Evolutionary conservation across 768 basidiomycete species (phyloP).

Genomic region (Neoboletus brunneissimus): DNA sequence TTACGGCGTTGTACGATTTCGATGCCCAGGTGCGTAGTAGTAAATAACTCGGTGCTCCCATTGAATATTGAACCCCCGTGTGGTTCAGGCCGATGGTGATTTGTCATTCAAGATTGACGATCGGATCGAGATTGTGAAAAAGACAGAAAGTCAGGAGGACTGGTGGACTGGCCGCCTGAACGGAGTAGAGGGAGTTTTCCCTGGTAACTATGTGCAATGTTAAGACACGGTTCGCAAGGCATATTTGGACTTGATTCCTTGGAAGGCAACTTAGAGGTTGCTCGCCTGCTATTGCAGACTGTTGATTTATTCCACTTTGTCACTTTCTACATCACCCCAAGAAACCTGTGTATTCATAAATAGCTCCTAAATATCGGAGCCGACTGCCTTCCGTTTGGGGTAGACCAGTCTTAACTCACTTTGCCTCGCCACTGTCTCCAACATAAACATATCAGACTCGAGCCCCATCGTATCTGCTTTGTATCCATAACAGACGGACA

Average conservation of each 20-base stretch:
- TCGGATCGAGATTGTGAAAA: conserved; percentile 85
- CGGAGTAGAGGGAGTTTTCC: conserved; percentile 86
- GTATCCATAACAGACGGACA: neutral
- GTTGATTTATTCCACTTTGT: neutral
- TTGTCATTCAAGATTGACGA: conserved; percentile 88
- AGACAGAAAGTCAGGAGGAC: conserved; percentile 79
- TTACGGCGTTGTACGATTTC: conserved; percentile 94
- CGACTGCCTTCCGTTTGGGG: conserved; percentile 2
- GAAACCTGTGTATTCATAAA: conserved; percentile 1
- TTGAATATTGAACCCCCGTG: neutral
- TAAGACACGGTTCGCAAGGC: neutral
- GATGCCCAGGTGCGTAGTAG: conserved; percentile 65
- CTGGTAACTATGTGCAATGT: conserved; percentile 52
- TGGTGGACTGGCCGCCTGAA: conserved; percentile 96
- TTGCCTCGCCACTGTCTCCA: neutral
- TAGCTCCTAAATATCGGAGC: conserved; percentile 17
- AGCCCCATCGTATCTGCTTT: neutral
- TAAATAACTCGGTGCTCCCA: neutral
- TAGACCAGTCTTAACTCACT: neutral
- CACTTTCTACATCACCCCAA: neutral
- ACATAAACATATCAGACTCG: neutral
- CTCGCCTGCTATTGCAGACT: neutral
- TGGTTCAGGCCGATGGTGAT: conserved; percentile 80
- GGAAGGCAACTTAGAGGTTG: neutral
- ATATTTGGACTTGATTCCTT: neutral